These are phyloP conservation scores for Ramularia endophylla DNA, from an alignment of 2,329 filamentous ascomycete species.

Conservation along the genomic window DNA sequence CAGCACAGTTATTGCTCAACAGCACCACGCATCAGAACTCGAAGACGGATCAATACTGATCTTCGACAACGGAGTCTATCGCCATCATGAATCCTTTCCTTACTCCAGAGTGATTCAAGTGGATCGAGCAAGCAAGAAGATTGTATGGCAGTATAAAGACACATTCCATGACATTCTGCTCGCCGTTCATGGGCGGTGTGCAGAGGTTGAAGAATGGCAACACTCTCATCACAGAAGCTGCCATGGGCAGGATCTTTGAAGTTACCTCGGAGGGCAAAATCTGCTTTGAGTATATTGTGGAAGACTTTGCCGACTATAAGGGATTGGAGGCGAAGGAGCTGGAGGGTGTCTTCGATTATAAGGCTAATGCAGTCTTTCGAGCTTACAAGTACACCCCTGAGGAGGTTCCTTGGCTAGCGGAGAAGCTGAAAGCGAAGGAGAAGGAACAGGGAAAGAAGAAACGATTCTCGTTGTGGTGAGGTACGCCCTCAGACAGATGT, in stretches of 20 bases:
- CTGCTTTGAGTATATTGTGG: slow-evolving; percentile 42
- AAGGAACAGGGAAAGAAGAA: background rate
- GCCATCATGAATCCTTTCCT: too few species aligned
- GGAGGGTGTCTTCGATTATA: slow-evolving; percentile 35
- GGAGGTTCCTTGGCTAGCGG: slow-evolving; percentile 35
- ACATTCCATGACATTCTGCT: slow-evolving; percentile 38
- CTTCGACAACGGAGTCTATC: too few species aligned
- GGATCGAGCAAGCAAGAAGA: slow-evolving; percentile 33
- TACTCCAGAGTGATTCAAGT: slow-evolving; percentile 42
- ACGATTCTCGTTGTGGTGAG: background rate
- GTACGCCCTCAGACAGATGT: too few species aligned
- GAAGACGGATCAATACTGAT: too few species aligned
- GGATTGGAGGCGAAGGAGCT: slow-evolving; percentile 26
- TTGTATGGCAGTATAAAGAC: slow-evolving; percentile 43
- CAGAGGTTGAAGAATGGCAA: slow-evolving; percentile 39
- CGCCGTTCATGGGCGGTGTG: slow-evolving; percentile 44
- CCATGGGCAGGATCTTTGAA: slow-evolving; percentile 41
- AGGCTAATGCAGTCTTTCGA: slow-evolving; percentile 41
- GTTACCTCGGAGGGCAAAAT: slow-evolving; percentile 38
- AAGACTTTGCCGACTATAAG: slow-evolving; percentile 37
- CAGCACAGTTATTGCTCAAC: too few species aligned
- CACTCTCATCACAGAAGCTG: slow-evolving; percentile 40
- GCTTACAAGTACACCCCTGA: slow-evolving; percentile 40
- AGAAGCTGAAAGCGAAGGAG: slow-evolving; percentile 6
- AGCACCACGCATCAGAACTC: too few species aligned